Evolutionary conservation across 2,329 filamentous ascomycete species (phyloP).

Genomic region (Teratosphaeria zuluensis): DNA sequence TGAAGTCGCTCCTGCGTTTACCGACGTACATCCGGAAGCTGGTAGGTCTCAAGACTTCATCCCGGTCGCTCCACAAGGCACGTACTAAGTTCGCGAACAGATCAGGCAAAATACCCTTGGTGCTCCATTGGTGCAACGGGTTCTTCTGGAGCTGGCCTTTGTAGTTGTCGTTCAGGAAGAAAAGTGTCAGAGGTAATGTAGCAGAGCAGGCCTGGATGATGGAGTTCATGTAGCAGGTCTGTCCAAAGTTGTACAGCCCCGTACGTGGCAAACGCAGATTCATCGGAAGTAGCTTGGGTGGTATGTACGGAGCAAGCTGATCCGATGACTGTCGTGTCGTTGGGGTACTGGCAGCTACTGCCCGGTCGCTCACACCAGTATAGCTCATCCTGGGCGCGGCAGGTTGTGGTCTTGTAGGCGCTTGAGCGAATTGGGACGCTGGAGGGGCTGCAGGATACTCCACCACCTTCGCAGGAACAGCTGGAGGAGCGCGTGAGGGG

Average conservation of each 20-base stretch:
- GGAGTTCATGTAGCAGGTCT: conserved; percentile 90
- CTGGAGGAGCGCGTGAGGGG: conserved; percentile 25
- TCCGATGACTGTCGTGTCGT: conserved; percentile 24
- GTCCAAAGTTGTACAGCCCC: conserved; percentile 69
- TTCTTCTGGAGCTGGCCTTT: conserved; percentile 47
- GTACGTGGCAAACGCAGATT: conserved; percentile 48
- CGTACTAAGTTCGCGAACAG: conserved; percentile 52
- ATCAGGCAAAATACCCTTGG: conserved; percentile 51
- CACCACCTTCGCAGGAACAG: conserved; percentile 14
- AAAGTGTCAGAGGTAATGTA: conserved; percentile 52
- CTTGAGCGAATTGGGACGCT: conserved; percentile 34
- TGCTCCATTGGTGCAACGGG: conserved; percentile 48
- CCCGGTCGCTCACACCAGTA: conserved; percentile 62
- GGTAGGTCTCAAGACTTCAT: conserved; percentile 34
- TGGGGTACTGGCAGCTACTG: conserved; percentile 24
- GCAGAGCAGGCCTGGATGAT: conserved; percentile 73
- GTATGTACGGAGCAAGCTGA: conserved; percentile 35
- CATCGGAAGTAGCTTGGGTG: conserved; percentile 34
- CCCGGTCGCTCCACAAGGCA: conserved; percentile 53
- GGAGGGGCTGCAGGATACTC: conserved; percentile 23
- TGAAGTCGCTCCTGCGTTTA: conserved; percentile 53
- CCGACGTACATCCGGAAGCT: conserved; percentile 52
- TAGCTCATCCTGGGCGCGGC: conserved; percentile 58
- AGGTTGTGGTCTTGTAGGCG: conserved; percentile 50
- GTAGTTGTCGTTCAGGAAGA: conserved; percentile 56